These are phyloP conservation scores for apple (Malus domestica) DNA, from an alignment of 306 rosid species.

Conservation along the genomic window ASM211411v1 NC_041792.1:27029407-27029906, in stretches of 20 bases:
- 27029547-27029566: neutral
- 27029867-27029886: neutral
- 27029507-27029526: constrained; percentile 17
- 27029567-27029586: neutral
- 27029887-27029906: neutral
- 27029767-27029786: neutral
- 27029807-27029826: no score
- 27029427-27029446: constrained; percentile 32
- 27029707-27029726: neutral
- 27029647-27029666: no score
- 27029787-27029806: neutral
- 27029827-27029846: neutral
- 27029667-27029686: no score
- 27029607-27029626: neutral
- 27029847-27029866: neutral
- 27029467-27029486: constrained; percentile 36
- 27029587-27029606: neutral
- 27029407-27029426: neutral
- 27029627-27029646: no score
- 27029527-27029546: constrained; percentile 13
- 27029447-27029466: constrained; percentile 27
- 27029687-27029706: no score
- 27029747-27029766: neutral
- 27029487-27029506: constrained; percentile 36
- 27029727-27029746: neutral